Percentiles rank a stretch among this genome's conserved stretches.
Evolutionary conservation across 495 filamentous ascomycete genomes (phyloP).

Genomic region (Choiromyces venosus): DNA sequence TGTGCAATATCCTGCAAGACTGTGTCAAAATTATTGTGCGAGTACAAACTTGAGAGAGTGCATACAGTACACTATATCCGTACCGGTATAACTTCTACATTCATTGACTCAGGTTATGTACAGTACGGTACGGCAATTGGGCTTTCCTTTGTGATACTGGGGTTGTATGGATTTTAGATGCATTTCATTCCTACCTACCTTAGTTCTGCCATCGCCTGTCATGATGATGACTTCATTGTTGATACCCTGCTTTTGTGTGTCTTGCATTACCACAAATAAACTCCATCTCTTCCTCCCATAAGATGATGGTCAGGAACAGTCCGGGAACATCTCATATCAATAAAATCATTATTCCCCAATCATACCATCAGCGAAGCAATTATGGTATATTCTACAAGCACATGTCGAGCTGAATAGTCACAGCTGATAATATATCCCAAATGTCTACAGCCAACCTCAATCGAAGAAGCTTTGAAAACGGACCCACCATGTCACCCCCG

Average conservation of each 20-base stretch:
- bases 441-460: conserved; percentile 43
- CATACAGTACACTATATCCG: not conserved
- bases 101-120: not conserved
- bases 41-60: not conserved
- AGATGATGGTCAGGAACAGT: conserved; percentile 29
- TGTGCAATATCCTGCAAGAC: not conserved
- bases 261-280: conserved; percentile 7
- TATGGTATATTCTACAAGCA: not conserved
- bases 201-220: conserved; percentile 1
- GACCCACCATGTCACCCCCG: conserved; percentile 83
- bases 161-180: not conserved
- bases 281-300: conserved; percentile 8
- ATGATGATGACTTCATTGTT: conserved; percentile 34
- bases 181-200: not conserved
- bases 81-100: not conserved
- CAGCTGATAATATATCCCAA: conserved; percentile 26
- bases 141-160: not conserved
- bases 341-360: conserved; percentile 15
- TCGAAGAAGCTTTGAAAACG: conserved; percentile 64
- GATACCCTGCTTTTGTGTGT: conserved; percentile 3
- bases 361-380: conserved; percentile 19
- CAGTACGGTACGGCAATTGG: not conserved
- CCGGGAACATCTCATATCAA: not conserved
- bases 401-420: conserved; percentile 16
- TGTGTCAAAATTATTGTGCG: not conserved